Evolutionary conservation across 75 land plant species (phyloP).

Genomic region (Chamaecyparis obtusa): DNA sequence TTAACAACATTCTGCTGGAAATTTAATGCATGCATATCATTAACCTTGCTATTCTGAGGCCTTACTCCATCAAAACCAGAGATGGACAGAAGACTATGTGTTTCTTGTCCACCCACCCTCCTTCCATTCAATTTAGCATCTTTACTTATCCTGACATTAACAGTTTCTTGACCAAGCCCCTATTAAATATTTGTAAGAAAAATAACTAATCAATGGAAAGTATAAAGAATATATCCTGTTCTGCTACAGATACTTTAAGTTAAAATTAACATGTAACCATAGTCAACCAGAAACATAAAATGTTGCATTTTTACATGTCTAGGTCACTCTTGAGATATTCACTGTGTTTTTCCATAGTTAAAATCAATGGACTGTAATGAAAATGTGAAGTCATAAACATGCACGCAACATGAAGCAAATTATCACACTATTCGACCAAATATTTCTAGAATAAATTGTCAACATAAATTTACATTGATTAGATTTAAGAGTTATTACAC

Average conservation of each 20-base stretch:
- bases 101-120: slow-evolving; percentile 1
- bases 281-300: background rate
- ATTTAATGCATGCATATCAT: background rate
- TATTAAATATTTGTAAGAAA: background rate
- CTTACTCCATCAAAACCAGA: background rate
- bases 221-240: background rate
- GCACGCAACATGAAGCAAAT: background rate
- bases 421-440: background rate
- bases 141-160: background rate
- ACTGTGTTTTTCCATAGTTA: background rate
- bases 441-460: background rate
- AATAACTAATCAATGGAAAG: background rate
- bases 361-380: background rate
- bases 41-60: background rate
- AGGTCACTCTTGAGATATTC: background rate
- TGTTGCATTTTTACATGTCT: background rate
- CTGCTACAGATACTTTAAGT: background rate
- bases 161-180: background rate
- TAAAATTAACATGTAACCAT: background rate
- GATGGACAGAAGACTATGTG: background rate
- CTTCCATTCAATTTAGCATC: background rate
- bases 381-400: background rate
- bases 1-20: background rate
- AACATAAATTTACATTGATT: too few relatives aligned
- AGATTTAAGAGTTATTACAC: background rate